Percentiles rank a stretch among this genome's conserved stretches.
Evolutionary conservation across 768 basidiomycete genomes (phyloP).

Genomic region (Leccinum pellstonianum): DNA sequence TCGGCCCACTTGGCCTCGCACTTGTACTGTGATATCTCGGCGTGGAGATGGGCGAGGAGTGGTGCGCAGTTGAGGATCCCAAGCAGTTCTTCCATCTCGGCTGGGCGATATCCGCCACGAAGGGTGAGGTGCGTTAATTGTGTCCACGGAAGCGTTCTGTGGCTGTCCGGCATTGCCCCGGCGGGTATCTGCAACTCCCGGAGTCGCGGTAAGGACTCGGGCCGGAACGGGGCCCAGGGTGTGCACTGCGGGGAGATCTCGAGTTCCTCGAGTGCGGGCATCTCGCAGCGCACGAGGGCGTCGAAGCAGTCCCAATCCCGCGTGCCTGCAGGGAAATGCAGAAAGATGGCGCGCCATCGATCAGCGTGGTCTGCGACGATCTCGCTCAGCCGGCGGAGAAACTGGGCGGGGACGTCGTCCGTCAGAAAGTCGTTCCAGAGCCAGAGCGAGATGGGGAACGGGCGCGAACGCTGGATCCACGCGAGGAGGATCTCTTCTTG

Average conservation of each 20-base stretch:
- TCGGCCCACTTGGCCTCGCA: constrained; percentile 30
- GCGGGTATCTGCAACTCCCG: constrained; percentile 32
- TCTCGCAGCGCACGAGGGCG: constrained; percentile 22
- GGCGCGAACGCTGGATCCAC: constrained; percentile 30
- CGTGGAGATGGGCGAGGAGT: constrained; percentile 29
- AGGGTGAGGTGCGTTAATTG: constrained; percentile 33
- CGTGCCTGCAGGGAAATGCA: constrained; percentile 30
- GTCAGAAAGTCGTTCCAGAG: constrained; percentile 35
- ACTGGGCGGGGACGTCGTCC: constrained; percentile 28
- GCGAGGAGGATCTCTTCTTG: constrained; percentile 27
- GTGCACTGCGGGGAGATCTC: constrained; percentile 34
- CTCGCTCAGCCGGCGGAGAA: constrained; percentile 24
- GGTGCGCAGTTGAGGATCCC: constrained; percentile 26
- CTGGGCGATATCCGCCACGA: constrained; percentile 29
- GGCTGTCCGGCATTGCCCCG: constrained; percentile 32
- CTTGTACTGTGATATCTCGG: constrained; percentile 34
- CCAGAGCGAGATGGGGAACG: constrained; percentile 28
- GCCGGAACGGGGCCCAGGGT: constrained; percentile 31
- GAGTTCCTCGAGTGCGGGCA: constrained; percentile 32
- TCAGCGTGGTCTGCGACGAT: constrained; percentile 24
- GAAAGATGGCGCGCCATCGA: constrained; percentile 32
- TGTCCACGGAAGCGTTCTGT: constrained; percentile 33
- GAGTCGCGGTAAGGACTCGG: constrained; percentile 25
- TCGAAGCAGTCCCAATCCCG: constrained; percentile 30
- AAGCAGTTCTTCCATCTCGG: constrained; percentile 28